These are phyloP conservation scores for Cajanus cajan DNA, from an alignment of 306 rosid species.

Conservation along the genomic window DNA sequence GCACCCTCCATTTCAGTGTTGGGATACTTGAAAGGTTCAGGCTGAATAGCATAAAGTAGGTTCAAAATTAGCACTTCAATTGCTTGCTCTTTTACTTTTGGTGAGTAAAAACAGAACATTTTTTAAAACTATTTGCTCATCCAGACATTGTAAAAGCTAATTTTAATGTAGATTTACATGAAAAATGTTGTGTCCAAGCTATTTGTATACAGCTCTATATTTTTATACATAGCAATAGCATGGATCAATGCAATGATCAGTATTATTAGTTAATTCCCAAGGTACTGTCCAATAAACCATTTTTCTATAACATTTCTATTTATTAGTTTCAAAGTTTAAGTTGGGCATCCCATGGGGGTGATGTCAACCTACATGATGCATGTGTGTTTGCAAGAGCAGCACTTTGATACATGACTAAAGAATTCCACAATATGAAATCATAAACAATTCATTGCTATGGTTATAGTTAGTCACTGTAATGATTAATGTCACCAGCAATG, in stretches of 20 bases:
- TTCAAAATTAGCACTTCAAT: slow-evolving; percentile 9
- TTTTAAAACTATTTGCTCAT: neutral
- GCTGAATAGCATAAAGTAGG: slow-evolving; percentile 39
- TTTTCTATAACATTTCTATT: slow-evolving; percentile 6
- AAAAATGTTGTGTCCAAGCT: slow-evolving; percentile 13
- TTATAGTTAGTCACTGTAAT: neutral
- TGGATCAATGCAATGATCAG: slow-evolving; percentile 13
- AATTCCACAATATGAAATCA: neutral
- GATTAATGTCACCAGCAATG: neutral
- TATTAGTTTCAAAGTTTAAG: neutral
- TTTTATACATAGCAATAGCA: neutral
- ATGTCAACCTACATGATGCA: slow-evolving; percentile 9
- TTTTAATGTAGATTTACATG: slow-evolving; percentile 15
- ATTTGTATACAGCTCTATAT: neutral
- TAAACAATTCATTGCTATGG: neutral
- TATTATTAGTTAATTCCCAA: slow-evolving; percentile 15
- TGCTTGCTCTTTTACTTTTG: neutral
- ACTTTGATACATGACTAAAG: neutral
- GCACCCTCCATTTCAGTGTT: slow-evolving; percentile 88
- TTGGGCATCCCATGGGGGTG: neutral
- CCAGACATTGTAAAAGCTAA: slow-evolving; percentile 14
- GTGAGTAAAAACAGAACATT: neutral
- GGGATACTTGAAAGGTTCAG: slow-evolving; percentile 56
- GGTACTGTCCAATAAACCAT: neutral
- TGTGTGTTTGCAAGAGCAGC: neutral